Evolutionary conservation across 306 rosid genomes (phyloP), one percentile per base, ranked within the genome.

Genomic region (Vigna trinervia): DNA sequence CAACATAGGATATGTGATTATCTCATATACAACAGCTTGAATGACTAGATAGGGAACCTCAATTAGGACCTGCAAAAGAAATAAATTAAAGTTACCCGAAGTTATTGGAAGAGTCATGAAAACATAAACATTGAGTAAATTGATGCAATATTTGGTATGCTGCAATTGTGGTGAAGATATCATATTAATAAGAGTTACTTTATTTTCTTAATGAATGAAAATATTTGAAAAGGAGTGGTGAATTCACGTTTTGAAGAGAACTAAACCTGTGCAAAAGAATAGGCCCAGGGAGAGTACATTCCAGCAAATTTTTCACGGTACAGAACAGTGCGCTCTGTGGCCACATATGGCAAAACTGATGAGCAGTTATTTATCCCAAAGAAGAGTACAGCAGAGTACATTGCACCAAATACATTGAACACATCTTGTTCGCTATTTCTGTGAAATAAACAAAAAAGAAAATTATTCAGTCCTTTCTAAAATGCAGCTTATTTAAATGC

Each of bases 271-370:
- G 96, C 90, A 48, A 84, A 78, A 20, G 96, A 88, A 64, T 87
- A 87, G 43, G 93, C 91, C 87, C 88, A 84, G 2, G 90, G 81
- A 43, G 90, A 89, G 71, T 84, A 89, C 96, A 91, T 91, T 80
- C 93, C 93, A 14, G 91, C 87, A 76, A 80, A 89, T 74, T 63
- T 86, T 84, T 89, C 96, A 8, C 91, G 86, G 68, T 84, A 86
- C 36, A 91, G 70, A 70, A 91, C 90, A 11, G 48, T 81, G 32
- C 93, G 87, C 71, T 91, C 96, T 22, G 82, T 78, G 14, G 90
- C 85, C 66, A 88, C 89, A 47, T 75, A 6, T 7, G 89, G 87
- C 20, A 80, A 80, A 78, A 90, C 90, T 5, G 87, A 77, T 30
- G 91, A 74, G 88, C 90, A 84, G 73, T 89, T 91, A 80, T 71